Evolutionary conservation across 1,284 basidiomycete genomes (phyloP), one percentile per base, ranked within the genome.

Genomic region (Cutaneotrichosporon arboriforme): DNA sequence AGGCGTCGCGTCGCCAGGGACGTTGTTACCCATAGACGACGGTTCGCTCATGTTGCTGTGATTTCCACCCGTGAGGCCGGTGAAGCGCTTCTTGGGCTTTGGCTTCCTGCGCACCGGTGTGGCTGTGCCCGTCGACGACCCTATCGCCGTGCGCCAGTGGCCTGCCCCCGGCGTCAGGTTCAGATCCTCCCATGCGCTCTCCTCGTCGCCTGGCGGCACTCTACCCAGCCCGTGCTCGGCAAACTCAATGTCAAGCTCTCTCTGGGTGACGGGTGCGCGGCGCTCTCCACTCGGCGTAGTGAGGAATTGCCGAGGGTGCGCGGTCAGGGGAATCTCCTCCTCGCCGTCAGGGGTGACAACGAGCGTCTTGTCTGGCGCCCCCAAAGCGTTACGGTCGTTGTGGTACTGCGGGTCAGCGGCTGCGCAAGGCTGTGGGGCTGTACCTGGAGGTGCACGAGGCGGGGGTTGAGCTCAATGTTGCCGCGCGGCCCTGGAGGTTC

Each of bases 381-480:
- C 46, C 21, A 44, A 15, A 14, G 43, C 42, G 31, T 52, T 23
- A 31, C 38, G 15, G 20, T 21, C 36, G 26, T 44, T 39, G 20
- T 47, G 46, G 22, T 48, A 46, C 20, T 34, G 12, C 13, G 9
- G 4, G 37, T 57, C 51, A 61, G 52, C 49, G 31, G 15, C 26
- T 31, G 26, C 7, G 20, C 20, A 38, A 26, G 12, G 9, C 37
- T 15, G 17, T 17, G 13, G 7, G 2, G 12, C 58, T 68, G 62
- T 54, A 72, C 72, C 53, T 72, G 67, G 34, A 72, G 60, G 26
- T 68, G 60, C 2, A 65, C 52, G 21, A 69, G 52, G 23, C 73
- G 53, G 1, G 73, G 66, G 36, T 66, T 56, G 14, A 74, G 61
- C n/a, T 64, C 65, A 46, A 75, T 72, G 37, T 67, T 66, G 47